phyloP scores from a whole-genome alignment of 176 grass and related monocot species.

The Tuctoria greenei region DNA sequence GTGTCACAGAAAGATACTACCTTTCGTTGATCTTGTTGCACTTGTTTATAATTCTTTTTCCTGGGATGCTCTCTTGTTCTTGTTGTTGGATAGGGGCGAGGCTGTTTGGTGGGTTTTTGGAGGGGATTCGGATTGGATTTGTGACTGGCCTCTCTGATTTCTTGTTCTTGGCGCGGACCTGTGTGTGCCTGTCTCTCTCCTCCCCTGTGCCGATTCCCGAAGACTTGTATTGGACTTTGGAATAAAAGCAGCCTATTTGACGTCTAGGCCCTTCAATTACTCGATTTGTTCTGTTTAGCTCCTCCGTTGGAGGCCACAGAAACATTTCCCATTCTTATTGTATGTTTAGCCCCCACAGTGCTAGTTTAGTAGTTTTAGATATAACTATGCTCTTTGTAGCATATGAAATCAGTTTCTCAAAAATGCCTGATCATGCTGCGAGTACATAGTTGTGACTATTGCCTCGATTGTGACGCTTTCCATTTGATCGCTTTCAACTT shows the following conservation, averaged over 20 bases:
- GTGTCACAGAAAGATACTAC: slow-evolving; percentile 41
- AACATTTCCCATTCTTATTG: neutral
- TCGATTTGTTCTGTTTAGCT: neutral
- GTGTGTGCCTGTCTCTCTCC: slow-evolving; percentile 15
- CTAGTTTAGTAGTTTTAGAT: neutral
- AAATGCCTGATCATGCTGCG: too few relatives aligned
- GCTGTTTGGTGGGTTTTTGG: slow-evolving; percentile 44
- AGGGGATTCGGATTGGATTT: slow-evolving; percentile 51
- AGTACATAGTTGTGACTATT: too few relatives aligned
- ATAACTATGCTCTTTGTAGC: neutral
- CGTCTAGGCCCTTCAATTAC: neutral
- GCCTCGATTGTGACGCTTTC: too few relatives aligned
- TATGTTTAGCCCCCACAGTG: neutral
- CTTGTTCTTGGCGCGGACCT: slow-evolving; percentile 39
- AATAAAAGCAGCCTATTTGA: slow-evolving; percentile 27
- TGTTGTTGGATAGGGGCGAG: slow-evolving; percentile 38
- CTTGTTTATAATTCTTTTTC: neutral
- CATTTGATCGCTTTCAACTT: too few relatives aligned
- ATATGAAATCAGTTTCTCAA: too few relatives aligned
- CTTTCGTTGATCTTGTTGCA: slow-evolving; percentile 34
- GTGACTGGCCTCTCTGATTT: slow-evolving; percentile 34
- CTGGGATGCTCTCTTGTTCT: slow-evolving; percentile 45
- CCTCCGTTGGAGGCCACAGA: slow-evolving; percentile 23
- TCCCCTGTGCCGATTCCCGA: slow-evolving; percentile 31
- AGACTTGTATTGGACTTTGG: slow-evolving; percentile 50